Conservation (phyloP, 2,329 filamentous ascomycete species). For the Penicillium fuscoglaucum region DNA sequence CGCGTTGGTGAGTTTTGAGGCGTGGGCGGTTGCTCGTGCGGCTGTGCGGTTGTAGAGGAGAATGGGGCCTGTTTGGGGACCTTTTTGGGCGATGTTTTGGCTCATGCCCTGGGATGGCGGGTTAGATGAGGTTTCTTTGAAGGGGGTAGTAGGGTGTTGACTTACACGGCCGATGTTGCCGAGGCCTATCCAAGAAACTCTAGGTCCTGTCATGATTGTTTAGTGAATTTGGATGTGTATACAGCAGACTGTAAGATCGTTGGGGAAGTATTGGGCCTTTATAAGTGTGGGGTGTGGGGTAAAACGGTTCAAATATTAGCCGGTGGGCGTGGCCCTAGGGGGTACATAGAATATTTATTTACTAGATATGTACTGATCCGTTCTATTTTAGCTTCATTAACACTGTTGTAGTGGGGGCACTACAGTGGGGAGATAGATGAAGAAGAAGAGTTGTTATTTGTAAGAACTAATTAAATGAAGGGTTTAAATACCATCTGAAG, state of each 20-base stretch:
- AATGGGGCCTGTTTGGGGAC: slow-evolving; percentile 67
- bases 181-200: slow-evolving; percentile 76
- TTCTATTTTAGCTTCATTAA: not conserved
- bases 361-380: too few relatives aligned
- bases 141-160: slow-evolving; percentile 8
- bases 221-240: not conserved
- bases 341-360: too few relatives aligned
- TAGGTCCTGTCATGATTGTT: slow-evolving; percentile 37
- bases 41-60: slow-evolving; percentile 78
- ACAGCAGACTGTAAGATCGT: not conserved
- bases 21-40: slow-evolving; percentile 64
- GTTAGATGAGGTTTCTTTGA: slow-evolving; percentile 11
- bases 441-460: too few relatives aligned
- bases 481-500: too few relatives aligned
- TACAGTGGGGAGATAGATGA: too few relatives aligned
- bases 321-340: not conserved
- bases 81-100: slow-evolving; percentile 80
- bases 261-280: not conserved
- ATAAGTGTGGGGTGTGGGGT: slow-evolving; percentile 19
- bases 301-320: slow-evolving; percentile 17
- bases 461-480: too few relatives aligned
- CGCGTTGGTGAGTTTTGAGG: slow-evolving; percentile 59
- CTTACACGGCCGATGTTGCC: slow-evolving; percentile 83
- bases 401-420: too few relatives aligned
- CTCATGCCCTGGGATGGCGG: slow-evolving; percentile 67